phyloP scores from a whole-genome alignment of 352 stramenopile species.

The Thalassiosira delicatula region DNA sequence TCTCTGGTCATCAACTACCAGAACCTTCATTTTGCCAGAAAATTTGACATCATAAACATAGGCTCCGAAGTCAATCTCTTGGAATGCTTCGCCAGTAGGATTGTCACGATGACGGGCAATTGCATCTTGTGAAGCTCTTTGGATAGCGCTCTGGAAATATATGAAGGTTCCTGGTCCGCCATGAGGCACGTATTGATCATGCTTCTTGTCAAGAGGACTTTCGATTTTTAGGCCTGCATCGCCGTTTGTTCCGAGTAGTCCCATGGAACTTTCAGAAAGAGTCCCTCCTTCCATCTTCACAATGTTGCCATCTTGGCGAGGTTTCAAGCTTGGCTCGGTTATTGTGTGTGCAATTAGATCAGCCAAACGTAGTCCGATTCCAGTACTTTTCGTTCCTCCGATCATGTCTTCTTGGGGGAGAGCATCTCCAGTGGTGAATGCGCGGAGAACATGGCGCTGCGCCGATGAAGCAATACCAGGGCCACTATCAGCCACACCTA shows the following conservation, averaged over 20 bases:
- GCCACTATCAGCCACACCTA: conserved; percentile 82
- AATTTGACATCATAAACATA: conserved; percentile 56
- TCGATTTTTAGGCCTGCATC: conserved; percentile 52
- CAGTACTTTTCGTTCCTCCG: conserved; percentile 61
- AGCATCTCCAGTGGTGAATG: conserved; percentile 66
- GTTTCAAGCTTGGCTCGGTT: conserved; percentile 56
- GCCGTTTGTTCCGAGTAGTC: conserved; percentile 9
- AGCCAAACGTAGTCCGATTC: conserved; percentile 61
- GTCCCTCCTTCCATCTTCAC: conserved; percentile 47
- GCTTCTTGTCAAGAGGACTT: conserved; percentile 36
- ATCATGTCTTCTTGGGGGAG: conserved; percentile 60
- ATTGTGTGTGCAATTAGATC: conserved; percentile 66
- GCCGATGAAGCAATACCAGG: conserved; percentile 76
- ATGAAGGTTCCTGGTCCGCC: conserved; percentile 55
- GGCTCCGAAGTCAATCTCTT: conserved; percentile 59
- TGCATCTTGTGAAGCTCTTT: conserved; percentile 44
- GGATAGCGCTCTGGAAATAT: conserved; percentile 60
- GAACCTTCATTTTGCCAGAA: conserved; percentile 55
- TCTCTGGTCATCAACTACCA: conserved; percentile 66
- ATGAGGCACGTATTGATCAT: conserved; percentile 48
- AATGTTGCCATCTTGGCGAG: conserved; percentile 44
- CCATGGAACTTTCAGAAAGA: conserved; percentile 27
- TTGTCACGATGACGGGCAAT: conserved; percentile 53
- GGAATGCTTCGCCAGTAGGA: conserved; percentile 41
- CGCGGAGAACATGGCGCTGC: conserved; percentile 62